Evolutionary conservation across 2,329 filamentous ascomycete species (phyloP).

Genomic region (Clonostachys byssicola): DNA sequence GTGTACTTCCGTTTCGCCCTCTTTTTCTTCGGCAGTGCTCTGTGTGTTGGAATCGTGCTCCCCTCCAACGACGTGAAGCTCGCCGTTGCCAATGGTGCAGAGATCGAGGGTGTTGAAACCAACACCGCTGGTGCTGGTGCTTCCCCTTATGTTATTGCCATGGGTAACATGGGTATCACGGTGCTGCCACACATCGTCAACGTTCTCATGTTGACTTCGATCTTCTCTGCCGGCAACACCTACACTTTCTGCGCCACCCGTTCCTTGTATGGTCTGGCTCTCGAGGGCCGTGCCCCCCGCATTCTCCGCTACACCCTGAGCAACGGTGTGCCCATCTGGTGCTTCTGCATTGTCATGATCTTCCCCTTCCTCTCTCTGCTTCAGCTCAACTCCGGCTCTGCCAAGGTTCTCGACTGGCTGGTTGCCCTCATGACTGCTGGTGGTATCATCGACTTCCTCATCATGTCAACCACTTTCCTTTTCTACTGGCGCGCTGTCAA

Average conservation of each 20-base stretch:
- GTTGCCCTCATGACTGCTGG: constrained; percentile 53
- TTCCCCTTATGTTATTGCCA: constrained; percentile 54
- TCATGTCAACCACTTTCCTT: constrained; percentile 41
- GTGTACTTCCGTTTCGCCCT: constrained; percentile 68
- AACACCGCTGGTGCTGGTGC: constrained; percentile 34
- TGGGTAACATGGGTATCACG: constrained; percentile 46
- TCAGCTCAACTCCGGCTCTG: constrained; percentile 40
- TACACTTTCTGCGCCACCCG: constrained; percentile 48
- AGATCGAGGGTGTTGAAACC: constrained; percentile 18
- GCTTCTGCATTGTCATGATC: constrained; percentile 47
- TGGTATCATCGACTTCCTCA: constrained; percentile 58
- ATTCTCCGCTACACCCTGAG: constrained; percentile 56
- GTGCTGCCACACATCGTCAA: constrained; percentile 57
- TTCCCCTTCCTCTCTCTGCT: constrained; percentile 51
- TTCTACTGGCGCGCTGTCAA: constrained; percentile 46
- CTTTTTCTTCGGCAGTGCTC: constrained; percentile 67
- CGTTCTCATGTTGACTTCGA: constrained; percentile 39
- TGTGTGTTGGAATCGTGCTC: constrained; percentile 63
- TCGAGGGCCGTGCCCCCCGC: constrained; percentile 41
- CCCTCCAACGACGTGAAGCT: constrained; percentile 57
- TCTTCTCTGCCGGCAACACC: constrained; percentile 43
- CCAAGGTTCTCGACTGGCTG: constrained; percentile 48
- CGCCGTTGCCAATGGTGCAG: constrained; percentile 8
- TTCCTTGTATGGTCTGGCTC: constrained; percentile 44
- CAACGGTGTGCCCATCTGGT: constrained; percentile 58